Conservation (phyloP, 1,139 yeast genomes). For the Arxiozyma heterogenica region DNA sequence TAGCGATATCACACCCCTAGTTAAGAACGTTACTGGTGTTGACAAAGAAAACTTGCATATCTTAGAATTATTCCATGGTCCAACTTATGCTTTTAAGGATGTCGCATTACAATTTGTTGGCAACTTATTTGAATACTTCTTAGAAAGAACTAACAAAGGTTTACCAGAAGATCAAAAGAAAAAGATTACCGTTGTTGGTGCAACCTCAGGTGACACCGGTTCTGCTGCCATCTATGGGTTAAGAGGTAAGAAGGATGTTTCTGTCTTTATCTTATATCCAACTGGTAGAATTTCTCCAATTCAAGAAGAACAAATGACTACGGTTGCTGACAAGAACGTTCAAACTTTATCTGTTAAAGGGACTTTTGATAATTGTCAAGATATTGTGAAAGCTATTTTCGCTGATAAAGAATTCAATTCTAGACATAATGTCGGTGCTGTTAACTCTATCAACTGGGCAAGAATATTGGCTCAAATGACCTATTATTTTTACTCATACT, state of each 20-base stretch:
- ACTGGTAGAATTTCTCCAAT: constrained; percentile 96
- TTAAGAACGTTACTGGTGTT: constrained; percentile 43
- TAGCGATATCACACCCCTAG: constrained; percentile 77
- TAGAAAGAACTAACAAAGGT: constrained; percentile 63
- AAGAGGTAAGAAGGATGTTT: constrained; percentile 91
- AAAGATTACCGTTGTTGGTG: constrained; percentile 91
- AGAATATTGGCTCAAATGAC: constrained; percentile 96
- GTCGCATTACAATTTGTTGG: constrained; percentile 98
- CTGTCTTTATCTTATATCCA: constrained; percentile 91
- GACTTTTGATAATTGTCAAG: constrained; percentile 97
- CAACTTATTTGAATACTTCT: constrained; percentile 85
- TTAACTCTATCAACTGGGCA: constrained; percentile 98
- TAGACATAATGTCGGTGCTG: constrained; percentile 92
- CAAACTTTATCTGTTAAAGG: constrained; percentile 93
- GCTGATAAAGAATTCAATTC: constrained; percentile 82
- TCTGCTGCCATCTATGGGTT: constrained; percentile 98
- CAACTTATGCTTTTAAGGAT: constrained; percentile 97
- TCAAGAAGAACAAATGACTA: constrained; percentile 98
- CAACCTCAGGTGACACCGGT: constrained; percentile 98
- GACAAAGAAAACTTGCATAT: constrained; percentile 54
- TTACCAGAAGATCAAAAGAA: constrained; percentile 58
- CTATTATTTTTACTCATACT: constrained; percentile 86
- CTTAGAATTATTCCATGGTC: constrained; percentile 94
- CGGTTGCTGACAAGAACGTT: constrained; percentile 88
- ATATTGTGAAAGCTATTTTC: constrained; percentile 84